Evolutionary conservation across 1,139 yeast genomes (phyloP).

Genomic region (Diutina siamensis): DNA sequence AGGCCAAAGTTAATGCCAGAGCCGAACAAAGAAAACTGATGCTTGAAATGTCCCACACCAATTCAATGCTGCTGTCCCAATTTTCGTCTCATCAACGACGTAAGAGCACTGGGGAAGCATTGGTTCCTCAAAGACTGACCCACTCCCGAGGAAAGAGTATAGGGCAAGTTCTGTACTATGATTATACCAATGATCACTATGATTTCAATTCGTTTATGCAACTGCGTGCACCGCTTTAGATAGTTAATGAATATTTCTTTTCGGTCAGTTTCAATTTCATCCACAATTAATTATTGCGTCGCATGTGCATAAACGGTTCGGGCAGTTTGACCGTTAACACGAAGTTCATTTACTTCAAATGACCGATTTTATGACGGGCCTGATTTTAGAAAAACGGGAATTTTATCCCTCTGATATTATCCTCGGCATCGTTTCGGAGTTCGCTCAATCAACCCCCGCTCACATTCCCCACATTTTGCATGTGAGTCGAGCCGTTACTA

Average conservation of each 20-base stretch:
- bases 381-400: no score
- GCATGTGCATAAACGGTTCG: no score
- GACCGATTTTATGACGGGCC: no score
- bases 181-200: conserved; percentile 1
- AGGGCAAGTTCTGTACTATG: not conserved
- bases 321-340: no score
- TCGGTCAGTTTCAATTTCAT: not conserved
- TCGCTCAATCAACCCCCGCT: no score
- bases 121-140: not conserved
- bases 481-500: not conserved
- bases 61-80: not conserved
- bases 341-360: no score
- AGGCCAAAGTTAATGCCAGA: not conserved
- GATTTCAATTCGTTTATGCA: conserved; percentile 5
- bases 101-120: not conserved
- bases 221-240: not conserved
- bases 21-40: not conserved
- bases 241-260: no score
- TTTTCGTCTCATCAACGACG: not conserved
- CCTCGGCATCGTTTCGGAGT: no score
- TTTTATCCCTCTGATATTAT: no score
- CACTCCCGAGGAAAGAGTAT: not conserved
- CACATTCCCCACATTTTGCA: not conserved
- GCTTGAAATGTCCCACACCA: not conserved
- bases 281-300: no score